phyloP scores from a whole-genome alignment of 2,329 filamentous ascomycete genomes.

The Biscogniauxia sp. region DNA sequence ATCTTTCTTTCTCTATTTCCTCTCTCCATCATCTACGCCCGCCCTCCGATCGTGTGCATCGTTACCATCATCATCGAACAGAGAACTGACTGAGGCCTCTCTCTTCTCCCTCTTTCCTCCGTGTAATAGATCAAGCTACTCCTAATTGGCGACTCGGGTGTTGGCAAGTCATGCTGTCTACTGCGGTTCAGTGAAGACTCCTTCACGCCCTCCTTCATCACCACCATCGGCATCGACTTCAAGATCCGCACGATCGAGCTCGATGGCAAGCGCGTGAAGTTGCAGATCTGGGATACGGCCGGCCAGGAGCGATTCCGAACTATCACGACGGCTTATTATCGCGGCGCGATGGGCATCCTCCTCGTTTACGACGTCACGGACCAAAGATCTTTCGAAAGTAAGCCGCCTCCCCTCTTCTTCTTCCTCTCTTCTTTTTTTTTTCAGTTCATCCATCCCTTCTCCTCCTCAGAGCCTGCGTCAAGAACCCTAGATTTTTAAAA shows the following conservation, averaged over 20 bases:
- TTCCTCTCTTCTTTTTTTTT: slow-evolving; percentile 4
- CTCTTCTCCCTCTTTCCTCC: slow-evolving; percentile 4
- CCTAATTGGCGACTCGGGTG: slow-evolving; percentile 93
- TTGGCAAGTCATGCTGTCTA: slow-evolving; percentile 96
- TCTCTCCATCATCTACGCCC: not conserved
- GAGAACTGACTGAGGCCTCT: slow-evolving; percentile 11
- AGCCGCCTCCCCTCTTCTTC: slow-evolving; percentile 4
- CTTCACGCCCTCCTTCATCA: slow-evolving; percentile 97
- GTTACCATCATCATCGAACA: not conserved
- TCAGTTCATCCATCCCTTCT: not conserved
- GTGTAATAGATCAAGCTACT: slow-evolving; percentile 82
- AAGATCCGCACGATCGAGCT: slow-evolving; percentile 99
- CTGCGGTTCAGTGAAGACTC: slow-evolving; percentile 96
- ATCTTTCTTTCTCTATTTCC: not conserved
- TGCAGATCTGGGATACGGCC: slow-evolving; percentile 99
- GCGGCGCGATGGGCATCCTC: slow-evolving; percentile 96
- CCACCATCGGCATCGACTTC: slow-evolving; percentile 99
- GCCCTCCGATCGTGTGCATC: not conserved
- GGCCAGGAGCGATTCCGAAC: slow-evolving; percentile 98
- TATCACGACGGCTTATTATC: slow-evolving; percentile 98
- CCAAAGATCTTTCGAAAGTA: slow-evolving; percentile 92
- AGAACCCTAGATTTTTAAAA: too few species aligned
- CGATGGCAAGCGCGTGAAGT: slow-evolving; percentile 96
- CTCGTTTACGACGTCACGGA: slow-evolving; percentile 98
- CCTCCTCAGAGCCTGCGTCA: slow-evolving; percentile 5